Percentiles rank a stretch among this genome's conserved stretches.
Evolutionary conservation across 2,329 filamentous ascomycete genomes (phyloP).

Genomic region (Verticillium dahliae): DNA sequence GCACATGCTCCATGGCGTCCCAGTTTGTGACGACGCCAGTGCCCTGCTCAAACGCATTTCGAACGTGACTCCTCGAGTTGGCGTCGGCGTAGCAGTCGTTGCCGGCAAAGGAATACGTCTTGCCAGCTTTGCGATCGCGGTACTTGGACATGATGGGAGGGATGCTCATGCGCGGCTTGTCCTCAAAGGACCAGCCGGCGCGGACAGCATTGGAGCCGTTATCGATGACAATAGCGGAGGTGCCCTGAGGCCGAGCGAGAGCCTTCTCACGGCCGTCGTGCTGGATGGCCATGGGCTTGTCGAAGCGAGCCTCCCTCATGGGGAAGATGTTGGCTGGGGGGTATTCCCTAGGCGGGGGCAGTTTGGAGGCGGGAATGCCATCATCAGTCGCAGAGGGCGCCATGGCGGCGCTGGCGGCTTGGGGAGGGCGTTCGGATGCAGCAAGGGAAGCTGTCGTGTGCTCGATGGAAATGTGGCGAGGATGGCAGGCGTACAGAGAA

Average conservation of each 20-base stretch:
- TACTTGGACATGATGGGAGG: conserved; percentile 93
- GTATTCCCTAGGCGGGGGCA: conserved; percentile 37
- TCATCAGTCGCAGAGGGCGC: conserved; percentile 47
- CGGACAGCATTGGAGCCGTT: conserved; percentile 89
- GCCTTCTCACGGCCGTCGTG: conserved; percentile 68
- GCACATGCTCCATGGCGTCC: conserved; percentile 91
- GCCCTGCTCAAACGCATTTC: conserved; percentile 84
- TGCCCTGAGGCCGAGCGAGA: conserved; percentile 40
- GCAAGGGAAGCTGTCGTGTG: not conserved
- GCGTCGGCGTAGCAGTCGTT: conserved; percentile 92
- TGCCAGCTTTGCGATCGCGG: conserved; percentile 85
- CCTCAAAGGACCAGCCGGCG: conserved; percentile 93
- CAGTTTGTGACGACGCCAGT: conserved; percentile 93
- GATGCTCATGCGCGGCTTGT: conserved; percentile 69
- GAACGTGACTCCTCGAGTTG: conserved; percentile 82
- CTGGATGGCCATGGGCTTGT: conserved; percentile 45
- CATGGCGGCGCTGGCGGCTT: conserved; percentile 26
- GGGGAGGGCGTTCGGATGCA: not conserved
- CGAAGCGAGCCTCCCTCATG: conserved; percentile 57
- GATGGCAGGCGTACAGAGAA: not conserved
- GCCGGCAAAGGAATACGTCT: conserved; percentile 88
- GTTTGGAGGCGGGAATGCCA: conserved; percentile 26
- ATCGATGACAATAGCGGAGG: conserved; percentile 89
- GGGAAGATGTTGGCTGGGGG: conserved; percentile 51
- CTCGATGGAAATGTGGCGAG: not conserved